Evolutionary conservation across 2,329 filamentous ascomycete species (phyloP).

Genomic region (Coniochaeta prunicola): DNA sequence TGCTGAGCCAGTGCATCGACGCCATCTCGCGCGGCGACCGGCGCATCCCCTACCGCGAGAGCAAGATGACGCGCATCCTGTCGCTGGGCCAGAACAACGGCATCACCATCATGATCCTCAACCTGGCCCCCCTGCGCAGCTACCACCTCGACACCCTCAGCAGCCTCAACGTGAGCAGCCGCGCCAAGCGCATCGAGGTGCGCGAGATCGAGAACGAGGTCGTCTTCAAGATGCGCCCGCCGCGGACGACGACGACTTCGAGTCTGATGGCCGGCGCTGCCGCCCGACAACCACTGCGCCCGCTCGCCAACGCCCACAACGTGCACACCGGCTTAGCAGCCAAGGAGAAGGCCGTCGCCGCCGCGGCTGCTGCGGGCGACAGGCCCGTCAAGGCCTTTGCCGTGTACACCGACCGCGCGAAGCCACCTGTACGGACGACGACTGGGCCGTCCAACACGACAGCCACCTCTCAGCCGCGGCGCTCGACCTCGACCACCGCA

Average conservation of each 20-base stretch:
- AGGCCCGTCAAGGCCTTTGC: conserved; percentile 79
- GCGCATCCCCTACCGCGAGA: conserved; percentile 87
- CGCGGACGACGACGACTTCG: conserved; percentile 27
- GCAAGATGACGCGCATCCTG: conserved; percentile 94
- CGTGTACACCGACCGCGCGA: conserved; percentile 72
- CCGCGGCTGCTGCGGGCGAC: conserved; percentile 38
- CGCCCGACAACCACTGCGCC: conserved; percentile 73
- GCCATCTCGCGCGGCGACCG: conserved; percentile 71
- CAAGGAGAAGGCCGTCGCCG: conserved; percentile 20
- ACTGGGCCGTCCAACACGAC: background rate
- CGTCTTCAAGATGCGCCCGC: conserved; percentile 69
- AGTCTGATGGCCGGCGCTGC: conserved; percentile 26
- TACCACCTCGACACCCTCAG: conserved; percentile 92
- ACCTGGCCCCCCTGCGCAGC: conserved; percentile 81
- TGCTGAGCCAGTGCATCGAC: conserved; percentile 90
- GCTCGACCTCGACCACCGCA: conserved; percentile 3
- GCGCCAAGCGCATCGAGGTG: conserved; percentile 93
- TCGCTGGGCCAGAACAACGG: conserved; percentile 92
- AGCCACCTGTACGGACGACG: conserved; percentile 21
- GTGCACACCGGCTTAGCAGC: conserved; percentile 54
- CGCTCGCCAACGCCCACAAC: conserved; percentile 70
- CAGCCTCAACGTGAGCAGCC: conserved; percentile 89
- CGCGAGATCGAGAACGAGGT: conserved; percentile 94
- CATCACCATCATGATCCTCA: conserved; percentile 93
- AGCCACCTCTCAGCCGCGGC: background rate